These are phyloP conservation scores for Pichia nanzhaoensis DNA, from an alignment of 805 yeast species.

Conservation along the genomic window DNA sequence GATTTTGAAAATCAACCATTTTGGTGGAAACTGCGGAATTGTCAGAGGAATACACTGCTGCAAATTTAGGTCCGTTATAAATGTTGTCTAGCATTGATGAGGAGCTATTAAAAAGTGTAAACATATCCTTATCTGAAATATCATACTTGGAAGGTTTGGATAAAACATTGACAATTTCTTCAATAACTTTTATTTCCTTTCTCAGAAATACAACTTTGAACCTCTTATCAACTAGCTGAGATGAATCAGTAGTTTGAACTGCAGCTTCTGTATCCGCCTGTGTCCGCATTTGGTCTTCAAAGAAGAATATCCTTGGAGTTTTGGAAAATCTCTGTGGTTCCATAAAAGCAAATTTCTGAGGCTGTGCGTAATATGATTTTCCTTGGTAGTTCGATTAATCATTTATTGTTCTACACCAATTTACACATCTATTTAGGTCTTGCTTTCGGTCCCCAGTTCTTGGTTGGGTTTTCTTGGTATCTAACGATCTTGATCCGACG, in stretches of 20 bases:
- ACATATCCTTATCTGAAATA: constrained; percentile 18
- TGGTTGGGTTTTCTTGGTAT: constrained; percentile 87
- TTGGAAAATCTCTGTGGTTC: too few relatives aligned
- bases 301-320: too few relatives aligned
- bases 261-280: too few relatives aligned
- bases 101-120: constrained; percentile 15
- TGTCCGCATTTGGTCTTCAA: too few relatives aligned
- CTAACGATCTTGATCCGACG: constrained; percentile 77
- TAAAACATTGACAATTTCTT: constrained; percentile 22
- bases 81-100: constrained; percentile 10
- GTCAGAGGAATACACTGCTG: neutral
- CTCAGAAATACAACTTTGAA: constrained; percentile 6
- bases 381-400: too few relatives aligned
- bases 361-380: neutral
- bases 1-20: constrained; percentile 22
- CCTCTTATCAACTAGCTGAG: neutral
- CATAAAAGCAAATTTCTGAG: too few relatives aligned
- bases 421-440: constrained; percentile 41
- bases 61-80: constrained; percentile 7
- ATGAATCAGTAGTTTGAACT: too few relatives aligned
- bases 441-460: constrained; percentile 87
- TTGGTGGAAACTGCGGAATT: constrained; percentile 14
- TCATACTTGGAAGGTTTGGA: constrained; percentile 17
- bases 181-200: constrained; percentile 20
- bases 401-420: neutral